Conservation (phyloP, 805 yeast species). For the Tetrapisispora taiwanensis region DNA sequence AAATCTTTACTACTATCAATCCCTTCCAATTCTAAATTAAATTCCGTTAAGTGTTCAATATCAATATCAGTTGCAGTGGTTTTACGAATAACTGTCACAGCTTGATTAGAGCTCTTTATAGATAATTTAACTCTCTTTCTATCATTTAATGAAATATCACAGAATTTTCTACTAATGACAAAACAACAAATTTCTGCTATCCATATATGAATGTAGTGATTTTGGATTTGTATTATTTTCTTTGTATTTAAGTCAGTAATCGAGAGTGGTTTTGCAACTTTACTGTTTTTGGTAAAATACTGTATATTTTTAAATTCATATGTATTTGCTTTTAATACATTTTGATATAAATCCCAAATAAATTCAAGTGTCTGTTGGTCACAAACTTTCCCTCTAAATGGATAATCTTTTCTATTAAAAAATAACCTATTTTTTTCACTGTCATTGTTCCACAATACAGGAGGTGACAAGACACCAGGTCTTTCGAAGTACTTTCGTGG, state of each 20-base stretch:
- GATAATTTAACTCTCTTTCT: constrained; percentile 9
- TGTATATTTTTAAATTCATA: neutral
- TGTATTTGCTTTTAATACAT: neutral
- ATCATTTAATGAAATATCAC: constrained; percentile 6
- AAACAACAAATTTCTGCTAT: constrained; percentile 9
- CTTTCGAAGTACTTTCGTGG: constrained; percentile 8
- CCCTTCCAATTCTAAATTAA: constrained; percentile 6
- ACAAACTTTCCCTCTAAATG: constrained; percentile 7
- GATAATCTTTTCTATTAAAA: constrained; percentile 12
- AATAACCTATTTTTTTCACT: constrained; percentile 7
- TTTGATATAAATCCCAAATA: constrained; percentile 1
- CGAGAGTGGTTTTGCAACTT: neutral
- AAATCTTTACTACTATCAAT: neutral
- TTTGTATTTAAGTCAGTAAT: neutral
- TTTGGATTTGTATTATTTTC: constrained; percentile 8
- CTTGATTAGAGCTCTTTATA: neutral
- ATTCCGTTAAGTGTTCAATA: constrained; percentile 6
- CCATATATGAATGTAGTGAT: constrained; percentile 13
- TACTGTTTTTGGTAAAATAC: neutral
- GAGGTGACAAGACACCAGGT: constrained; percentile 9
- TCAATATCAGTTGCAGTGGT: neutral
- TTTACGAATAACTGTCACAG: neutral
- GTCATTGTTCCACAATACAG: constrained; percentile 12
- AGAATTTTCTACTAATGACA: constrained; percentile 9
- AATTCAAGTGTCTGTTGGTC: constrained; percentile 1